Evolutionary conservation across 441 rosid genomes (phyloP).

Genomic region (Croton laevigatus): DNA sequence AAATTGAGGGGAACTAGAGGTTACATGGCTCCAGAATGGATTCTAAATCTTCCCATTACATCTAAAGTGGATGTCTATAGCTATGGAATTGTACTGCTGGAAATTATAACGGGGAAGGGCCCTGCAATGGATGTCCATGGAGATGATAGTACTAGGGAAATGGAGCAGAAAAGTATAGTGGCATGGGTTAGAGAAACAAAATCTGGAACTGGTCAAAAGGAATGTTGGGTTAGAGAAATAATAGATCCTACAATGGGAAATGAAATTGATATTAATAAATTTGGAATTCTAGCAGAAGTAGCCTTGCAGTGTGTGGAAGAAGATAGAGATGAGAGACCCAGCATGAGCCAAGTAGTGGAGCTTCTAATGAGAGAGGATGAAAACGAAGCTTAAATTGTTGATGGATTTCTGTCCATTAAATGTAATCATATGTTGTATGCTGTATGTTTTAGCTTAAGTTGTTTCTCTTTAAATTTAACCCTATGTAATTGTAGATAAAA

Average conservation of each 20-base stretch:
- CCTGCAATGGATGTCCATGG: neutral
- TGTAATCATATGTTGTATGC: too few species aligned
- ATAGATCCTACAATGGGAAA: neutral
- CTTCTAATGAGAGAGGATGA: too few species aligned
- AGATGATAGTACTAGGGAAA: too few species aligned
- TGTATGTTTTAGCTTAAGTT: too few species aligned
- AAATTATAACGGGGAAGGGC: neutral
- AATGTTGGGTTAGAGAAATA: neutral
- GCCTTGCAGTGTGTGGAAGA: neutral
- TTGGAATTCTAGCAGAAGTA: neutral
- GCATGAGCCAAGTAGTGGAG: neutral
- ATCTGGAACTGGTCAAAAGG: neutral
- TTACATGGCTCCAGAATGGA: constrained; percentile 35
- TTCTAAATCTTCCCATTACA: constrained; percentile 15
- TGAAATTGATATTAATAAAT: neutral
- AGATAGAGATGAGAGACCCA: neutral
- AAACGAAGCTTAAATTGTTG: too few species aligned
- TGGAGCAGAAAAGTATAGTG: neutral
- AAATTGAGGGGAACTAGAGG: constrained; percentile 29
- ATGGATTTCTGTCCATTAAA: too few species aligned
- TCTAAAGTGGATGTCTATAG: constrained; percentile 14
- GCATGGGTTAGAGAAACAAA: neutral
- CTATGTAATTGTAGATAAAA: too few species aligned
- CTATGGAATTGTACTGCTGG: neutral
- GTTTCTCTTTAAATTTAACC: too few species aligned